phyloP scores from a whole-genome alignment of 2,329 filamentous ascomycete species.

The Penicillium glabrum region DNA sequence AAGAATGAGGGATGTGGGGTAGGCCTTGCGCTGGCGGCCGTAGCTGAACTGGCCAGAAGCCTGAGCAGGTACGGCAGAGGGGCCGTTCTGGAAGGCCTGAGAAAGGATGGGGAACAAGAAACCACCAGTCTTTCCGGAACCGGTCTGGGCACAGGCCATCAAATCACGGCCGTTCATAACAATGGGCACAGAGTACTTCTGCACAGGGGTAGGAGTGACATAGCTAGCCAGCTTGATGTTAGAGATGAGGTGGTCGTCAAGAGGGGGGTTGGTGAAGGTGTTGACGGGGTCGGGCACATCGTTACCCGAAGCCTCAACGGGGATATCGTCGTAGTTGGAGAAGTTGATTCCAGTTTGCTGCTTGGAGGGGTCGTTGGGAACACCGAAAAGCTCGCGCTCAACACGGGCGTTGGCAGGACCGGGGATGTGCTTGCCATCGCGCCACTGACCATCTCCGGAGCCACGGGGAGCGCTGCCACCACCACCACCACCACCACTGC shows the following conservation, averaged over 20 bases:
- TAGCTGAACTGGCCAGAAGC: constrained; percentile 66
- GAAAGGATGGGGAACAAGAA: constrained; percentile 99
- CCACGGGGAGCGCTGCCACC: constrained; percentile 55
- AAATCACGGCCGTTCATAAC: constrained; percentile 97
- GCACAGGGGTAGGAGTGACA: constrained; percentile 92
- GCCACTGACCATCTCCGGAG: constrained; percentile 94
- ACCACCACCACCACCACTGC: constrained; percentile 19
- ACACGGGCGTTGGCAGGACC: constrained; percentile 84
- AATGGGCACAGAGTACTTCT: constrained; percentile 99
- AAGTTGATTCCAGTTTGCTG: constrained; percentile 99
- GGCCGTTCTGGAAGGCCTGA: constrained; percentile 91
- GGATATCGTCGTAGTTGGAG: constrained; percentile 99
- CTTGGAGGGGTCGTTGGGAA: constrained; percentile 87
- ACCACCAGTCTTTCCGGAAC: constrained; percentile 99
- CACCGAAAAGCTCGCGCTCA: constrained; percentile 94
- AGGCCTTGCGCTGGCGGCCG: constrained; percentile 94
- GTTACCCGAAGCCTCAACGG: constrained; percentile 92
- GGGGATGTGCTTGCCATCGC: constrained; percentile 92
- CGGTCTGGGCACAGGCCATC: constrained; percentile 99
- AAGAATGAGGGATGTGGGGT: constrained; percentile 92
- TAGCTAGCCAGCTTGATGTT: constrained; percentile 96
- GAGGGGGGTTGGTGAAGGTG: constrained; percentile 87
- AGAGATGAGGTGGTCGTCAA: constrained; percentile 87
- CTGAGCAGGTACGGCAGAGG: constrained; percentile 65
- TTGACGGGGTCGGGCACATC: constrained; percentile 90